Conservation (phyloP, 345 rosid species). For the Rubroshorea leprosula region DNA sequence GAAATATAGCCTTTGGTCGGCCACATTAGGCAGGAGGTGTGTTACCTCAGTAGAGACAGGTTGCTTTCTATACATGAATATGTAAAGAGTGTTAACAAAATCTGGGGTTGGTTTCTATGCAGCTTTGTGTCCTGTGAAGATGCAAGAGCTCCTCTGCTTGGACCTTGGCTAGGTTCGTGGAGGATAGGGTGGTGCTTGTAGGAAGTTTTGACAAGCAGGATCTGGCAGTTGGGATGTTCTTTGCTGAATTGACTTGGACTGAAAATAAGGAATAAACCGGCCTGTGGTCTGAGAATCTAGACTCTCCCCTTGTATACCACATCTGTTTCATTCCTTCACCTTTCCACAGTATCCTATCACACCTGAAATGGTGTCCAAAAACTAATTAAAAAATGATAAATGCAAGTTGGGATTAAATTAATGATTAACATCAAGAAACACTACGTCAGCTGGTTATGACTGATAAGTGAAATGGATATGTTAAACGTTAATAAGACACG, state of each 20-base stretch:
- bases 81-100: slow-evolving; percentile 17
- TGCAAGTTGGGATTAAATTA: background rate
- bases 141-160: slow-evolving; percentile 76
- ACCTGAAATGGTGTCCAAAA: slow-evolving; percentile 42
- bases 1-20: no score
- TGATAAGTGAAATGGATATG: no score
- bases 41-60: background rate
- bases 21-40: no score
- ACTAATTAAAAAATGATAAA: background rate
- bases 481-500: background rate
- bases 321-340: slow-evolving; percentile 79
- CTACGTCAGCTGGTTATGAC: no score
- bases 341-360: slow-evolving; percentile 88
- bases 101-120: slow-evolving; percentile 32
- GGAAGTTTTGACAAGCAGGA: slow-evolving; percentile 26
- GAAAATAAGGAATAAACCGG: slow-evolving; percentile 81
- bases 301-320: slow-evolving; percentile 75
- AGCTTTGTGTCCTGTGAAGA: slow-evolving; percentile 47
- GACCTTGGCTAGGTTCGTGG: slow-evolving; percentile 52
- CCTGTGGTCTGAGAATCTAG: slow-evolving; percentile 89
- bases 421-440: background rate
- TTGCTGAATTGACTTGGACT: slow-evolving; percentile 35
- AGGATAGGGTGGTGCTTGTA: slow-evolving; percentile 32
- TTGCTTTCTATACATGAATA: background rate
- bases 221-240: slow-evolving; percentile 14